Base-by-base conservation (phyloP, 208 protist species). In the Crithidia thermophila region DNA sequence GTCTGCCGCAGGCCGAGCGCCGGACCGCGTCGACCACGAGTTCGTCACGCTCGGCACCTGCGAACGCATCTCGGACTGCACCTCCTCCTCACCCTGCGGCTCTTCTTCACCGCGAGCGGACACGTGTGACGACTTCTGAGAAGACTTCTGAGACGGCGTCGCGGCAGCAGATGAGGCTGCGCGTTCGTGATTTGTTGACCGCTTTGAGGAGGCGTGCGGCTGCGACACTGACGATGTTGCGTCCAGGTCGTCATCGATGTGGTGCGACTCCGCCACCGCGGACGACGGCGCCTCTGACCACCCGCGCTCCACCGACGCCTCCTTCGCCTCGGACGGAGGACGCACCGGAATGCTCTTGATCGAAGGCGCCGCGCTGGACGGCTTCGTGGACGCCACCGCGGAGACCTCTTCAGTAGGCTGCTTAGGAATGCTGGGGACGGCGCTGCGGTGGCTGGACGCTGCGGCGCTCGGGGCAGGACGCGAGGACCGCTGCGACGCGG, bases 401-500 rank as follows among this genome's bases (percentile, higher is more conserved):
- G n/a, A n/a, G n/a, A n/a, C n/a, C n/a, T n/a, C n/a, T n/a, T n/a
- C n/a, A n/a, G n/a, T n/a, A n/a, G n/a, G n/a, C n/a, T n/a, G n/a
- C n/a, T n/a, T 13, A 18, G 6, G 8, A 18, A 9, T 46, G 40
- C 40, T 46, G 40, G 40, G 40, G 16, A n/a, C 40, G 16, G 16
- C 40, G 40, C 40, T 46, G 40, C 49, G 49, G 30, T 37, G 14
- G 21, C 49, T 55, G 13, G 28, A 37, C 14, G 49, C 14, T 23
- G 30, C n/a, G n/a, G n/a, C 18, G 28, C 14, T 37, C 13, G 30
- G 18, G 7, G 49, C 49, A 7, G 49, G 49, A 8, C 49, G 49
- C 49, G 30, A 55, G 10, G 49, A 55, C 11, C 49, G 49, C 49
- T 37, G 49, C 49, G 49, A 55, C 28, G 49, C 28, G 7, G 14